Evolutionary conservation across 352 stramenopile genomes (phyloP).

Genomic region (Phytopythium boreale): DNA sequence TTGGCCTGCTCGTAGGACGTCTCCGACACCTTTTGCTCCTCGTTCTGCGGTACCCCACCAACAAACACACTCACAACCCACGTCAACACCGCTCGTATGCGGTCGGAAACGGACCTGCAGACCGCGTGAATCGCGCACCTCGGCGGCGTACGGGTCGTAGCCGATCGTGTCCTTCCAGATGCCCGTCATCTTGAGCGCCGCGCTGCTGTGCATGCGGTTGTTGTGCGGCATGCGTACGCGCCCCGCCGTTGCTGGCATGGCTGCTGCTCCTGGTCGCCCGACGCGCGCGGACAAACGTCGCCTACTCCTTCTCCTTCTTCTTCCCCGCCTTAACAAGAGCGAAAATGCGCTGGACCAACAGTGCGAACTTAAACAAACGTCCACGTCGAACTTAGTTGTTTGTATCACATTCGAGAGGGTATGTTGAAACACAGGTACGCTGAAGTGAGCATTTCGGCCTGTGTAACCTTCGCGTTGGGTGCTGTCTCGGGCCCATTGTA

Average conservation of each 20-base stretch:
- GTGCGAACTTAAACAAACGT: no score
- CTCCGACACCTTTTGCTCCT: constrained; percentile 58
- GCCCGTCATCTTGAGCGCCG: constrained; percentile 92
- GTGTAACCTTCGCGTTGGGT: no score
- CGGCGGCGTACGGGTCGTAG: constrained; percentile 92
- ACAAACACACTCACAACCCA: neutral
- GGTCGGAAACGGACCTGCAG: no score
- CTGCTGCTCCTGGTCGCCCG: constrained; percentile 3
- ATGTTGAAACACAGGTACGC: no score
- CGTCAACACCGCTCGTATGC: neutral
- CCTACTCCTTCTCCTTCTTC: neutral
- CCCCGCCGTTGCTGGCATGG: constrained; percentile 86
- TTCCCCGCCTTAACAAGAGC: neutral
- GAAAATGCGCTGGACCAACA: no score
- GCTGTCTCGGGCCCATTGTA: no score
- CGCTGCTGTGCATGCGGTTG: constrained; percentile 94
- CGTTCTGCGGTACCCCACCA: constrained; percentile 17
- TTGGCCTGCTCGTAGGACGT: constrained; percentile 87
- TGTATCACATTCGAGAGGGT: no score
- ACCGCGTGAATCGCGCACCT: constrained; percentile 17
- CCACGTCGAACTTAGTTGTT: no score
- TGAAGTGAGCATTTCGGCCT: no score
- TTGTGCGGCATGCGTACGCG: constrained; percentile 96
- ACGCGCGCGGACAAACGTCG: neutral
- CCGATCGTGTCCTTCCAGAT: constrained; percentile 98